Evolutionary conservation across 1,139 yeast species (phyloP), one percentile per base, ranked within the genome.

Genomic region (Candida tropicalis): DNA sequence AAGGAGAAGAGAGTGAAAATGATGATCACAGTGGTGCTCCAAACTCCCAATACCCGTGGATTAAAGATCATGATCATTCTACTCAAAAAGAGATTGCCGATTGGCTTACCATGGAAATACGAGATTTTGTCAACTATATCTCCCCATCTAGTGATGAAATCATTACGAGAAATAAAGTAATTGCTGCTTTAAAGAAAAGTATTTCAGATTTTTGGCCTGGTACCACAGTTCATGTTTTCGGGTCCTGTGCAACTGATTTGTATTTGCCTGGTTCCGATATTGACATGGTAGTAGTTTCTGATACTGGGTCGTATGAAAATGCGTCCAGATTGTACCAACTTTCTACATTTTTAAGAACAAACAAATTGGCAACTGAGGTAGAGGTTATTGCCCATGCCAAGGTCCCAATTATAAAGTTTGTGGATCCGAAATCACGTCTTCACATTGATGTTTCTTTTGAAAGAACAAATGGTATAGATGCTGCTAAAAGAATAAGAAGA

Each of bases 231-330:
- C 87, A 84, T 54, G 96, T 91, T 12, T 93, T 95, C 70, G 99
- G 99, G 0, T 90, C 98, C 0, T 88, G 82, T 62, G 98, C 99
- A 0, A 91, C 99, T 0, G 97, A 91, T 59, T 68, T 95, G 49
- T 93, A 91, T 57, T 70, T 95, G 18, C 99, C 99, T 0, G 97
- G 97, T 1, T 89, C 97, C 0, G 99, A 95, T 70, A 90, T 95
- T 27, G 99, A 95, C 65, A 84, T 95, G 84, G 98, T 91, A 35
- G 79, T 95, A 22, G 72, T 84, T 7, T 86, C 96, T 9, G 68
- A 73, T 13, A 62, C 73, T 3, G 85, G 87, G 3, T 77, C 78
- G 52, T 84, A 85, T 58, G 95, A 83, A 51, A 79, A 77, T 46
- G 76, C 89, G 55, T 77, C 82, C 17, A 73, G 82, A 38, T 67